phyloP scores from a whole-genome alignment of 2,329 filamentous ascomycete species.

The Arthrobotrys sphaeroides region DNA sequence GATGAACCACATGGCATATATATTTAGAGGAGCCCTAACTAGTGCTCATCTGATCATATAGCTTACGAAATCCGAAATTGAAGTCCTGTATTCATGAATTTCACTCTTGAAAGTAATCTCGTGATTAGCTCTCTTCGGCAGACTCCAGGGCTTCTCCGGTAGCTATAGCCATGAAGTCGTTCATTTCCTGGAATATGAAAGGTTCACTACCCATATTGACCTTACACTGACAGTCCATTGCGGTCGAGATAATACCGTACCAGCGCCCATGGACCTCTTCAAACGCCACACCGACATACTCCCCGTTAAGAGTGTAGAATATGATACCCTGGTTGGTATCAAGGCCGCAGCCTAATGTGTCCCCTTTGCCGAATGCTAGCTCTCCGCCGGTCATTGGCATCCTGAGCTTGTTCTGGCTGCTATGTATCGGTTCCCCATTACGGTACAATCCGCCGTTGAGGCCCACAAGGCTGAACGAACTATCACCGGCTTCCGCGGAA shows the following conservation, averaged over 20 bases:
- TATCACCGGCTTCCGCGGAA: background rate
- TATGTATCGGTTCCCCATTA: background rate
- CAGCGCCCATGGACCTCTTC: conserved; percentile 14
- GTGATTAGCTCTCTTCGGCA: no score
- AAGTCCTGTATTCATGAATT: no score
- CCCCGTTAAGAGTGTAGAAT: conserved; percentile 28
- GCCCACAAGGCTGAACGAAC: background rate
- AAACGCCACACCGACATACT: conserved; percentile 9
- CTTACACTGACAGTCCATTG: background rate
- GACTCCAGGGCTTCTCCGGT: background rate
- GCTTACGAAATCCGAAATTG: no score
- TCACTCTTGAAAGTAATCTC: no score
- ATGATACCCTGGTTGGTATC: conserved; percentile 2
- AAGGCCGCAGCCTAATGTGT: conserved; percentile 24
- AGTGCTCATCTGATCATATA: no score
- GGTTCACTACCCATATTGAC: conserved; percentile 9
- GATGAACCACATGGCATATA: no score
- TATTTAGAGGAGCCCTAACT: no score
- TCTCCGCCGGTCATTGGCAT: background rate
- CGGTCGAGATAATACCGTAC: background rate
- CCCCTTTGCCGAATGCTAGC: conserved; percentile 7
- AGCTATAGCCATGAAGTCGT: background rate
- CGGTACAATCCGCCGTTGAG: background rate
- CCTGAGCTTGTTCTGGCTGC: background rate
- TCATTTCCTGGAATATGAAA: conserved; percentile 25